Conservation (phyloP, 2,329 filamentous ascomycete genomes). For the Colletotrichum euphorbiae region DNA sequence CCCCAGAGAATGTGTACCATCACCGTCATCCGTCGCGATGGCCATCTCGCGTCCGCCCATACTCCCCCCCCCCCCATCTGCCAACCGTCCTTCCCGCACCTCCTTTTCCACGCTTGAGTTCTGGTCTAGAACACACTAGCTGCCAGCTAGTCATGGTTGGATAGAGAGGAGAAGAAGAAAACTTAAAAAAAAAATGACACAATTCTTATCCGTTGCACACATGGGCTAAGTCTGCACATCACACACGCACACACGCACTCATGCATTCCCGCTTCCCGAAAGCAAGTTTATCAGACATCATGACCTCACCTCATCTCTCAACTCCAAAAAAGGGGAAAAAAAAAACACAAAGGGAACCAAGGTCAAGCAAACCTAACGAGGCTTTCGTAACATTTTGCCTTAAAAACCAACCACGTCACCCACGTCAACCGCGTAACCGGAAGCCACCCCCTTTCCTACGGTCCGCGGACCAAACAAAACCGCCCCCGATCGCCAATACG, state of each 20-base stretch:
- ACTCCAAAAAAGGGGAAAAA: background rate
- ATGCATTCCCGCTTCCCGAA: too few species aligned
- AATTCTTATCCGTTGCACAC: too few species aligned
- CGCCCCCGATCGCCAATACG: background rate
- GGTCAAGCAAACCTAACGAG: background rate
- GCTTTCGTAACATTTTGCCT: background rate
- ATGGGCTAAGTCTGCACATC: too few species aligned
- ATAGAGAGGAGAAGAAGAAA: too few species aligned
- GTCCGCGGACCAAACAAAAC: conserved; percentile 7
- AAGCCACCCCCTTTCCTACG: background rate
- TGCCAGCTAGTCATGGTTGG: too few species aligned
- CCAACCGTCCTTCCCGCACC: background rate
- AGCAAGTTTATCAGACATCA: too few species aligned
- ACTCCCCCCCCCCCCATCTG: background rate
- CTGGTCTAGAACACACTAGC: too few species aligned
- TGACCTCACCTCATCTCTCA: too few species aligned
- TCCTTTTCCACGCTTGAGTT: background rate
- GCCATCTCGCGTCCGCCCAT: background rate
- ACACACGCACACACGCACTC: too few species aligned
- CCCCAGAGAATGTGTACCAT: background rate
- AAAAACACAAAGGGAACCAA: background rate
- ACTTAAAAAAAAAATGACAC: too few species aligned
- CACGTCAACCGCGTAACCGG: conserved; percentile 16
- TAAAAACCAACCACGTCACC: background rate
- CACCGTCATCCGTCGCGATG: background rate